Evolutionary conservation across 2,329 filamentous ascomycete genomes (phyloP), one percentile per base, ranked within the genome.

Genomic region (Botrytis elliptica): DNA sequence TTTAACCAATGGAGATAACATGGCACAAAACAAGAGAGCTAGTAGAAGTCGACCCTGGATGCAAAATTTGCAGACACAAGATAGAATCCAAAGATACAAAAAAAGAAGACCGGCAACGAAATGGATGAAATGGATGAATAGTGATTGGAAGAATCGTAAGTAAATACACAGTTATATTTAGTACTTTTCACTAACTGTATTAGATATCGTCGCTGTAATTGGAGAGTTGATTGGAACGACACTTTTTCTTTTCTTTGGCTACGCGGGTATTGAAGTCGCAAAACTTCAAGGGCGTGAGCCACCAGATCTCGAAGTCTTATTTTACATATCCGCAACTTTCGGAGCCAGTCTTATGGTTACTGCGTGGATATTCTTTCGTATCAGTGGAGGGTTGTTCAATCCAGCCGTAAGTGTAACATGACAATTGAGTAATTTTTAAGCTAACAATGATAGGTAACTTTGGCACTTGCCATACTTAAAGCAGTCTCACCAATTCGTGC

Each of bases 291-390:
- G 63, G 4, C 49, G 36, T 36, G 40, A 33, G 14, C 33, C 85
- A 0, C 29, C 63, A 33, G 59, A 68, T 46, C 29, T 72, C 14
- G 83, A 83, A 71, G 84, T 84, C 6, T 80, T 83, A 52, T 79
- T 84, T 14, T 84, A 83, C 75, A 77, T 78, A 63, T 74, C 77
- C 6, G 66, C 81, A 10, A 78, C 77, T 7, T 82, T 82, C 60
- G 82, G 81, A 20, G 81, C 78, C 71, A 79, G 74, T 9, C 81
- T 88, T 63, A 84, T 84, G 38, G 86, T 86, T 75, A 88, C 88
- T 76, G 85, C 85, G 4, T 88, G 87, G 86, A 83, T 87, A 5
- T 88, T 88, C 78, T 88, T 84, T 78, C 83, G 86, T 33, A 83
- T 88, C 33, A 85, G 83, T 0, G 86, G 86, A n/a, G 86, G 85